A percentile compares a stretch with the other conserved stretches of the same genome.
Evolutionary conservation across 2,329 filamentous ascomycete genomes (phyloP).

Genomic region (Scedosporium boydii): DNA sequence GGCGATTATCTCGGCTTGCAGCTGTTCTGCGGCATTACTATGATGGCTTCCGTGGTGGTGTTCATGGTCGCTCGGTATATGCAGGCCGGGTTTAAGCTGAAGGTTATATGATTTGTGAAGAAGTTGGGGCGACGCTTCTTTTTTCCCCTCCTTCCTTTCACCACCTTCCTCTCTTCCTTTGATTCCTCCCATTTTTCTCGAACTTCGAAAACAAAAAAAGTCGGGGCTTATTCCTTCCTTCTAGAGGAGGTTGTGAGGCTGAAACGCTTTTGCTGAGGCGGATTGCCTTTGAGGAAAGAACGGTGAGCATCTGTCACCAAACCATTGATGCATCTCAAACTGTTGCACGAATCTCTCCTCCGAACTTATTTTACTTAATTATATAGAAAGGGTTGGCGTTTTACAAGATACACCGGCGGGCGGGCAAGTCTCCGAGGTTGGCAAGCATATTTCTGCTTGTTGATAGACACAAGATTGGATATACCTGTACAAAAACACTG

Average conservation of each 20-base stretch:
- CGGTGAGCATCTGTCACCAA: no score
- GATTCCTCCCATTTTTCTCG: neutral
- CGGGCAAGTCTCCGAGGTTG: no score
- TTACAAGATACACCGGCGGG: no score
- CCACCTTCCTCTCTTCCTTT: neutral
- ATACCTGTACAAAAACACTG: no score
- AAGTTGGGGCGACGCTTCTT: neutral
- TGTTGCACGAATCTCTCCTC: no score
- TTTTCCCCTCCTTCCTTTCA: neutral
- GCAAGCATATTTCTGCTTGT: no score
- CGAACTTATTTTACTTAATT: no score
- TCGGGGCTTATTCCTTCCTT: no score
- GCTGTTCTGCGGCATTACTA: constrained; percentile 52
- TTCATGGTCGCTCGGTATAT: constrained; percentile 22
- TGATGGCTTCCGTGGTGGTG: constrained; percentile 20
- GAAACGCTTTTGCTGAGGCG: neutral
- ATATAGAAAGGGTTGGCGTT: no score
- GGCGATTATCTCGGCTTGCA: constrained; percentile 51
- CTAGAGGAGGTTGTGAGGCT: neutral
- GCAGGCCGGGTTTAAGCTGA: constrained; percentile 25
- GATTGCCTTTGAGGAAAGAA: no score
- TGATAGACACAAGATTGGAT: no score
- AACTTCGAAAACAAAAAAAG: neutral
- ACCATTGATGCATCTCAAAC: no score
- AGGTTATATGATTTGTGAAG: constrained; percentile 14